Evolutionary conservation across 2,329 filamentous ascomycete species (phyloP), one percentile per base, ranked within the genome.

Genomic region (Raffaelea arxii): DNA sequence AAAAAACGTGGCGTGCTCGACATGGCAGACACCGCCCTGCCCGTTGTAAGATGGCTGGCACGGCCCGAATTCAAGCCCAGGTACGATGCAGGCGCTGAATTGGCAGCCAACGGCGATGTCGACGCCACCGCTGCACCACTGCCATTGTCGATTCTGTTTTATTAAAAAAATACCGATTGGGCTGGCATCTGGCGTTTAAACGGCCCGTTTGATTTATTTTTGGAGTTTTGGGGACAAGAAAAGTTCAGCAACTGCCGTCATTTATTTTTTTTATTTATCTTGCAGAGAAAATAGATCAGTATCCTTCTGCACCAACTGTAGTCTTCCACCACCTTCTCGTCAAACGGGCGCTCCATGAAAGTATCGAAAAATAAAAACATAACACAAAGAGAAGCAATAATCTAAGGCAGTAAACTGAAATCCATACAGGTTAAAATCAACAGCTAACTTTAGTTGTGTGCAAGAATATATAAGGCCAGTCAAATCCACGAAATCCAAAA

Each of bases 1-100:
- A 98, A 98, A 74, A 94, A 94, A 71, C 76, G 90, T 41, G 88
- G 89, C 0, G 79, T 98, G 53, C 79, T 95, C 63, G 92, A 97
- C 59, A 96, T 97, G 87, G 88, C 86, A 63, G 92, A 98, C 51
- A 87, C 87, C 0, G 83, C 90, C 68, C 73, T 89, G 58, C 86
- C 88, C 6, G 73, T 97, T 41, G 77, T 87, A 40, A 76, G 79
- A 51, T 79, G 94, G 60, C 68, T 98, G 43, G 76, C 82, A 27
- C 73, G 80, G 46, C 68, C 77, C 16, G 81, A 86, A 56, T 75
- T 57, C 55, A 83, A 80, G 62, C 78, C 80, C 43, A 74, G 80
- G 52, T 94, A 88, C 58, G 51, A 43, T 36, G 43, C 39, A 4
- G 45, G 38, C 22, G 44, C 45, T 10, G 44, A 45, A 37, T 55